These are phyloP conservation scores for Nitzschia sp. DNA, from an alignment of 108 stramenopile genomes.

Conservation along the genomic window DNA sequence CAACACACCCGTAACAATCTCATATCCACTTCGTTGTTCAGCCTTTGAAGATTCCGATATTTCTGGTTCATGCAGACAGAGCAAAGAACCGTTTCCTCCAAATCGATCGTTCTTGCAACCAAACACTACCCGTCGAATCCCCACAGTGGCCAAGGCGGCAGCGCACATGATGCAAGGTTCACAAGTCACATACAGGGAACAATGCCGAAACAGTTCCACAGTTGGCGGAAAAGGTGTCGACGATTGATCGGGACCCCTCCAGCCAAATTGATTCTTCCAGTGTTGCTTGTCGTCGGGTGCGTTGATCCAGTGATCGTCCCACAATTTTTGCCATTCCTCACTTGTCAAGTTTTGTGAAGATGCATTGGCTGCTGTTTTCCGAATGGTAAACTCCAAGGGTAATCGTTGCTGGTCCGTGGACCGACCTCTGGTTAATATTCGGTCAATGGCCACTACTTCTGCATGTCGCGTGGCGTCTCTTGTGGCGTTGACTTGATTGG, in stretches of 20 bases:
- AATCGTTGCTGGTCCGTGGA: slow-evolving; percentile 69
- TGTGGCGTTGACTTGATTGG: slow-evolving; percentile 87
- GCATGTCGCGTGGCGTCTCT: slow-evolving; percentile 83
- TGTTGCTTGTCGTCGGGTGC: slow-evolving; percentile 40
- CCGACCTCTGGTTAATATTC: slow-evolving; percentile 57
- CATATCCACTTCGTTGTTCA: slow-evolving; percentile 45
- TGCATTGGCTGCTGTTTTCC: slow-evolving; percentile 2
- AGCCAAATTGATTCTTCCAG: slow-evolving; percentile 54
- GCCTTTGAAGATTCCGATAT: background rate
- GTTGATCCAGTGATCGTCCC: slow-evolving; percentile 62
- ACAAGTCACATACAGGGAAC: slow-evolving; percentile 78
- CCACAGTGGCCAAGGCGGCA: slow-evolving; percentile 74
- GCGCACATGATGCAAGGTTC: slow-evolving; percentile 92
- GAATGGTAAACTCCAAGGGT: background rate
- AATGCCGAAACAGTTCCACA: slow-evolving; percentile 42
- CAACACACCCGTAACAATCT: slow-evolving; percentile 55
- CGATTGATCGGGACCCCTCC: slow-evolving; percentile 22
- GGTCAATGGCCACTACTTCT: slow-evolving; percentile 83
- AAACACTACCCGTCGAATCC: slow-evolving; percentile 71
- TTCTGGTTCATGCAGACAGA: slow-evolving; percentile 56
- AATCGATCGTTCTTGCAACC: slow-evolving; percentile 84
- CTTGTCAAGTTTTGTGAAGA: background rate
- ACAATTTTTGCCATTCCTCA: slow-evolving; percentile 16
- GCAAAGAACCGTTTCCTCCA: slow-evolving; percentile 79
- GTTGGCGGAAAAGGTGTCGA: slow-evolving; percentile 5